Conservation (phyloP, 2,329 filamentous ascomycete genomes). For the Chaetomium olivaceum region DNA sequence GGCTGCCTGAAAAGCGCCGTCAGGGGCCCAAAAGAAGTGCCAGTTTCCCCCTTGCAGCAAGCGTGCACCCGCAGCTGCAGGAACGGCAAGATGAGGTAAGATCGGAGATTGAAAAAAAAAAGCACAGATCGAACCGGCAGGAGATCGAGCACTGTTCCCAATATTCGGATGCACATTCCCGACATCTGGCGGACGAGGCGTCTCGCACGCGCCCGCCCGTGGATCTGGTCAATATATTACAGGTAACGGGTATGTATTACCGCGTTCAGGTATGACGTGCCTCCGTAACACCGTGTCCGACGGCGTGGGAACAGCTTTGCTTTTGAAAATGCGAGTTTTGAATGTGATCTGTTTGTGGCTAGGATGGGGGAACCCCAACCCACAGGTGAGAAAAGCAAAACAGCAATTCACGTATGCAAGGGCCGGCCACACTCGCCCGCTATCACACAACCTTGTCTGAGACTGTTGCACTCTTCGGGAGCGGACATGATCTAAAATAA, state of each 20-base stretch:
- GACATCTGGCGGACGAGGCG: background rate
- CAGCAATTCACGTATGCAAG: background rate
- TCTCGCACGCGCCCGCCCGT: background rate
- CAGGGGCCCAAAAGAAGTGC: background rate
- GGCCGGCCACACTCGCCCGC: background rate
- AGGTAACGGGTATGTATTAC: background rate
- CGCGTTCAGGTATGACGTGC: background rate
- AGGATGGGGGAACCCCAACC: background rate
- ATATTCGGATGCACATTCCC: background rate
- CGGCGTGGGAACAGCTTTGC: background rate
- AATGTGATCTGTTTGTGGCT: background rate
- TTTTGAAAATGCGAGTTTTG: background rate
- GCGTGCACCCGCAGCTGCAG: constrained; percentile 4
- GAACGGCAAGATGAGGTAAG: constrained; percentile 3
- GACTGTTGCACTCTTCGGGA: constrained; percentile 7
- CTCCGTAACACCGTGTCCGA: background rate
- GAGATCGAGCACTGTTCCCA: constrained; percentile 5
- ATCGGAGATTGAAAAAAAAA: constrained; percentile 17
- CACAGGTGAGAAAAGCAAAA: background rate
- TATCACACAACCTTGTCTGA: constrained; percentile 12
- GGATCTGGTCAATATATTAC: background rate
- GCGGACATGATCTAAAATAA: constrained; percentile 13
- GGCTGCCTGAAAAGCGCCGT: constrained; percentile 22
- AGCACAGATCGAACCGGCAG: constrained; percentile 5
- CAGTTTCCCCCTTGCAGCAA: constrained; percentile 11